Conservation (phyloP, 2,329 filamentous ascomycete species). For the Fusarium sublunatum region DNA sequence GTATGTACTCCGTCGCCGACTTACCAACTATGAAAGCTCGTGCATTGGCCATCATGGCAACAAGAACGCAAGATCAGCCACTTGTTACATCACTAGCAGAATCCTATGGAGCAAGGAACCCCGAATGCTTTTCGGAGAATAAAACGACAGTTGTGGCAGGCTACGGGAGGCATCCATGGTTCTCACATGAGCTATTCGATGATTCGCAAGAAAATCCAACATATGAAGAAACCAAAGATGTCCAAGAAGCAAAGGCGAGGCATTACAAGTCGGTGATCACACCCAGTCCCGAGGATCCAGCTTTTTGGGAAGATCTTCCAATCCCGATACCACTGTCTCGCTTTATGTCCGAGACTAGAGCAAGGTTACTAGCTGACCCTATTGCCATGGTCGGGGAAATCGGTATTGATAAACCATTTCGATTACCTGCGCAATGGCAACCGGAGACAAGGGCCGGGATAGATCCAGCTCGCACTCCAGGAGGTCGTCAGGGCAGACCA, state of each 20-base stretch:
- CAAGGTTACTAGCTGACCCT: slow-evolving; percentile 66
- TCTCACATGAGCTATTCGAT: slow-evolving; percentile 41
- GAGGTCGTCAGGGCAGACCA: slow-evolving; percentile 73
- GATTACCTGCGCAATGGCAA: slow-evolving; percentile 70
- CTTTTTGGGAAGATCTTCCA: slow-evolving; percentile 58
- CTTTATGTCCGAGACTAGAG: slow-evolving; percentile 66
- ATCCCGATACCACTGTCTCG: slow-evolving; percentile 66
- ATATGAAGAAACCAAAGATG: not conserved
- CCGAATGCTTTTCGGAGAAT: slow-evolving; percentile 1
- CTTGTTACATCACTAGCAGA: slow-evolving; percentile 19
- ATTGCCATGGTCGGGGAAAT: slow-evolving; percentile 77
- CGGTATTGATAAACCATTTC: slow-evolving; percentile 77
- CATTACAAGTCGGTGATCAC: slow-evolving; percentile 38
- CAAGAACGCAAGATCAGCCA: slow-evolving; percentile 39
- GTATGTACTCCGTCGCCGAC: slow-evolving; percentile 2
- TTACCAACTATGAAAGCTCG: slow-evolving; percentile 33
- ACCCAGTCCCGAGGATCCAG: slow-evolving; percentile 28
- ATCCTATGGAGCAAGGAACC: slow-evolving; percentile 6
- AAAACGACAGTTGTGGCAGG: slow-evolving; percentile 31
- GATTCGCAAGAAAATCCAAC: slow-evolving; percentile 14
- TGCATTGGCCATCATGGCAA: slow-evolving; percentile 39
- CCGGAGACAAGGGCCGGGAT: slow-evolving; percentile 41
- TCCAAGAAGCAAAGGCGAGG: slow-evolving; percentile 21
- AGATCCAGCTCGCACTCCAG: slow-evolving; percentile 63
- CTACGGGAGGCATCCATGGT: slow-evolving; percentile 44